A percentile compares a stretch with the other conserved stretches of the same genome.
Conservation (phyloP, 163 green algal genomes). For the Scenedesmus sp. region DNA sequence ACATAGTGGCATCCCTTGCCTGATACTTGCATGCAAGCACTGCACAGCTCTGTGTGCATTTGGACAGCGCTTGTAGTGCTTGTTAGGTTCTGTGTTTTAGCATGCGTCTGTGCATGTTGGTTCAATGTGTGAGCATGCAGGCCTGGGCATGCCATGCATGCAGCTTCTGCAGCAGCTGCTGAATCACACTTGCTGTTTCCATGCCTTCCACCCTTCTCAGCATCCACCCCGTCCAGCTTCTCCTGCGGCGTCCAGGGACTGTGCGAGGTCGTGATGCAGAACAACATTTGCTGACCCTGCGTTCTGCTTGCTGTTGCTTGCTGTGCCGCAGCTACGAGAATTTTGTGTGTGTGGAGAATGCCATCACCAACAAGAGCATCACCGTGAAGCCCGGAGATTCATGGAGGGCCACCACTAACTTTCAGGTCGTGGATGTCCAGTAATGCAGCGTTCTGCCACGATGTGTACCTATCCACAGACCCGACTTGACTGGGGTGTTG, state of each 20-base stretch:
- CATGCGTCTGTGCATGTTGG: too few species aligned
- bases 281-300: neutral
- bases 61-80: too few species aligned
- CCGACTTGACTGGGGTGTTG: neutral
- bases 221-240: too few species aligned
- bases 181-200: too few species aligned
- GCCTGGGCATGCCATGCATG: too few species aligned
- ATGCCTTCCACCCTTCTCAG: too few species aligned
- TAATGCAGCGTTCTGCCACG: neutral
- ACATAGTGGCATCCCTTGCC: too few species aligned
- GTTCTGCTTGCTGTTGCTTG: neutral
- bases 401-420: conserved; percentile 75
- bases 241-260: too few species aligned
- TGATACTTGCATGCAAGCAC: neutral
- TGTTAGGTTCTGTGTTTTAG: too few species aligned
- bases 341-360: conserved; percentile 96
- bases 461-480: neutral
- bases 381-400: conserved; percentile 70
- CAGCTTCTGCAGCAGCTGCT: too few species aligned
- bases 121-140: too few species aligned
- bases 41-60: neutral
- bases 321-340: conserved; percentile 76
- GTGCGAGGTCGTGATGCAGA: too few species aligned
- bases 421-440: conserved; percentile 73
- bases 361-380: conserved; percentile 67